Evolutionary conservation across 345 rosid species (phyloP), one percentile per base, ranked within the genome.

Genomic region (Turnera subulata): DNA sequence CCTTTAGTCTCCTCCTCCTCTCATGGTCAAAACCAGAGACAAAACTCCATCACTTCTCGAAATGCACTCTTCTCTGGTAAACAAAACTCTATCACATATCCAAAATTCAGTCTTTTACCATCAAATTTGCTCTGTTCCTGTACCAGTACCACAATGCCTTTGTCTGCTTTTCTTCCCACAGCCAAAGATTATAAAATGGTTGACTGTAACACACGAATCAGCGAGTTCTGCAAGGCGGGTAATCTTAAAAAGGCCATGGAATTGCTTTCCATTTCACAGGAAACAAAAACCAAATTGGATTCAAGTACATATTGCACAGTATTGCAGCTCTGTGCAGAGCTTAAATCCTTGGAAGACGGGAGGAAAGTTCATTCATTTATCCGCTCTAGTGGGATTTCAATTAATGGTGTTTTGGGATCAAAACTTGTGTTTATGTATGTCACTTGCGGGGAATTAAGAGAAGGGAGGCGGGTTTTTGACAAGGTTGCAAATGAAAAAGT

Each of bases 351-450:
- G 4, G 33, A 62, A 24, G 58, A 72, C 22, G 91, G 86, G 19
- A 72, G 62, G 72, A 61, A 68, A 53, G 79, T 84, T 55, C 86
- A 80, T 66, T 77, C 77, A 2, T 38, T 82, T 46, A 77, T 84
- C 32, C 53, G 63, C 42, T 19, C 68, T 22, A 77, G 65, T 45
- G 82, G 64, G 59, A 59, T 69, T 61, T 66, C 24, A 9, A 21
- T 80, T 11, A 81, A 87, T 42, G 75, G 74, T 15, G 61, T 37
- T 59, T 68, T 87, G 72, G 91, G 88, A 23, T 68, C 82, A 23
- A 87, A 80, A 63, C 85, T 87, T 18, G 88, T 77, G 11, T 76
- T 84, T 35, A 82, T 87, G 86, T 84, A 80, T 43, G 83, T 82
- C 9, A 77, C 50, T 23, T 84, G 91, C 63, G 91, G 95, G 15